Conservation (phyloP, 805 yeast species). For the Suhomyces emberorum region DNA sequence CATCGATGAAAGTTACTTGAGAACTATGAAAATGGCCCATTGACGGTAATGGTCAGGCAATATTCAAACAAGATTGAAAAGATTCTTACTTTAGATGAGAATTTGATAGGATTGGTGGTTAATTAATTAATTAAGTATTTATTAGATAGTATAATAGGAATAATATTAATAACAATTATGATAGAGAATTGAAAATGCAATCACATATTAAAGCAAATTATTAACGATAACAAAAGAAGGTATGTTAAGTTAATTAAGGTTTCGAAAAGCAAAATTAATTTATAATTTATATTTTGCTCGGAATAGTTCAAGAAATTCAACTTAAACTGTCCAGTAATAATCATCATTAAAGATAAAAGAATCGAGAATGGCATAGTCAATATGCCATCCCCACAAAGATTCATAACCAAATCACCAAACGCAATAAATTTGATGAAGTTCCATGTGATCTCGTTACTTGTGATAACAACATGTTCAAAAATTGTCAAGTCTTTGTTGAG, state of each 20-base stretch:
- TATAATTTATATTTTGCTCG: background rate
- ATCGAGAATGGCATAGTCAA: conserved; percentile 5
- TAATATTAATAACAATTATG: no score
- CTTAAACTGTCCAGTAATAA: conserved; percentile 17
- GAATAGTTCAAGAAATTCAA: conserved; percentile 16
- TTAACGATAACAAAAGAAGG: no score
- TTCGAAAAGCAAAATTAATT: conserved; percentile 4
- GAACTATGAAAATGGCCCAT: no score
- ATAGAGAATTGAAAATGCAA: no score
- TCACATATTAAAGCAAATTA: background rate
- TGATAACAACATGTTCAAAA: conserved; percentile 5
- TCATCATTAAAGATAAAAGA: conserved; percentile 1
- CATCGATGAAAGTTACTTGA: conserved; percentile 36
- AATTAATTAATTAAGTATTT: background rate
- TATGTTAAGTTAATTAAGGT: conserved; percentile 1
- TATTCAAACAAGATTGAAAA: background rate
- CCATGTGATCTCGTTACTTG: conserved; percentile 17
- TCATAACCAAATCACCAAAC: conserved; percentile 1
- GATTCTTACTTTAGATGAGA: conserved; percentile 1
- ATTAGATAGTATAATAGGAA: no score
- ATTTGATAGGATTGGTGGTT: background rate
- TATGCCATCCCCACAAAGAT: background rate
- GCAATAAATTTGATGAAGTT: conserved; percentile 11
- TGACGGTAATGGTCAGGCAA: background rate
- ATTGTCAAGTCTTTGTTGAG: conserved; percentile 15